Base-by-base conservation (phyloP, 208 protist species). In the Acanthamoeba castellanii region DNA sequence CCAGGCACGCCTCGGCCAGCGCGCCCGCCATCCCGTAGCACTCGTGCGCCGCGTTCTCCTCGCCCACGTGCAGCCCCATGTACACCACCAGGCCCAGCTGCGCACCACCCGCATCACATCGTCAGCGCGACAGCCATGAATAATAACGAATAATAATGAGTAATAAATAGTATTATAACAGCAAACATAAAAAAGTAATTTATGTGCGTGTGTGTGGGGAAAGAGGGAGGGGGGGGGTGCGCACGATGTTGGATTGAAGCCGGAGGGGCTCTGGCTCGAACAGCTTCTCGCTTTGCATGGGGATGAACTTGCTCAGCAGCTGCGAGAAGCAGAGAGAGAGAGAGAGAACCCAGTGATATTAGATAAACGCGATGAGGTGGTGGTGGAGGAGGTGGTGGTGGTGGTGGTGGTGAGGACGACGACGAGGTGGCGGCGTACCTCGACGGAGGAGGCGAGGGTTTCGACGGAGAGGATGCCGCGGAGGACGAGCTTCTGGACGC, bases 301-400 rank as follows among this genome's bases (percentile, higher is more conserved):
- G 68, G 3, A 66, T 94, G 70, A 94, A 94, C 68, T 84, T 94
- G 90, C 70, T 66, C 47, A 94, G 70, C 70, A 94, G 55, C 90
- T 93, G 50, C 18, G 3, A 22, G 50, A 27, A 66, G 7, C 45
- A 61, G 11, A 87, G 22, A 42, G 37, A 4, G 76, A 13, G 30
- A 84, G 13, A 42, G 37, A 20, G 9, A 84, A 52, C 8, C 22
- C 32, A 74, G 66, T 74, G 66, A 37, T n/a, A 14, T 13, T 27
- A 5, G 9, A 4, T 8, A 5, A 27, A 81, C 42, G n/a, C 47
- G 47, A 52, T 11, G 47, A 52, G 22, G 20, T 16, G 59, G 5
- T 3, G 59, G 18, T 3, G 59, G 18, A 3, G 13, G 13, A 81
- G 34, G 18, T 32, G 72, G 13, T 9, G 37, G 5, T 5, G 13